Conservation (phyloP, 208 protist species). For the Trypanosoma scelopori region DNA sequence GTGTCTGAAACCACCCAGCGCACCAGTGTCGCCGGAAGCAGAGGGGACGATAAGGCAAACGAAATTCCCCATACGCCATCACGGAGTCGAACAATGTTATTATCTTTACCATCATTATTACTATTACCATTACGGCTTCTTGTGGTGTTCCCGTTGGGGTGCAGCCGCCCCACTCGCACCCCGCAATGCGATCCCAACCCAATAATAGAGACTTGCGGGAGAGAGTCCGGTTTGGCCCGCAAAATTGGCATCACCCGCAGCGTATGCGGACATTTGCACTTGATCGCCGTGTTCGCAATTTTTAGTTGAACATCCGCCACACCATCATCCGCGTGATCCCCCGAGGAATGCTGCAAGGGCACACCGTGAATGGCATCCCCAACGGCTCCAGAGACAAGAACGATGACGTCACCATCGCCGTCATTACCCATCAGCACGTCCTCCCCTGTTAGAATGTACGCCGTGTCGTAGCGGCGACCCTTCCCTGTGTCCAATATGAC, state of each 20-base stretch:
- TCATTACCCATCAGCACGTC: slow-evolving; percentile 53
- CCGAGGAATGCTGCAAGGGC: slow-evolving; percentile 2
- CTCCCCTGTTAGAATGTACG: slow-evolving; percentile 32
- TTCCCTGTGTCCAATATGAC: slow-evolving; percentile 44
- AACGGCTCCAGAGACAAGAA: slow-evolving; percentile 67
- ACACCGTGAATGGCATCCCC: slow-evolving; percentile 26
- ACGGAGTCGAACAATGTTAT: slow-evolving; percentile 21
- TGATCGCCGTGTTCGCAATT: slow-evolving; percentile 73
- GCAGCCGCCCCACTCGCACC: not conserved
- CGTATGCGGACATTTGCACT: slow-evolving; percentile 91
- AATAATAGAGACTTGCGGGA: slow-evolving; percentile 57
- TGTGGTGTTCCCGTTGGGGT: slow-evolving; percentile 1
- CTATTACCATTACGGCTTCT: slow-evolving; percentile 6
- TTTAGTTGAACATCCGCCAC: slow-evolving; percentile 69
- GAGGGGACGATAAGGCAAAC: slow-evolving; percentile 49
- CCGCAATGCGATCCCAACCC: slow-evolving; percentile 78
- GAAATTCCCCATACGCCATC: slow-evolving; percentile 35
- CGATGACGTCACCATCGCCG: slow-evolving; percentile 82
- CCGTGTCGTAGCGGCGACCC: slow-evolving; percentile 36
- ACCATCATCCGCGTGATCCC: not conserved
- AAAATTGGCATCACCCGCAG: slow-evolving; percentile 81
- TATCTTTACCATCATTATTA: slow-evolving; percentile 5
- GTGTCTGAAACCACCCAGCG: slow-evolving; percentile 40
- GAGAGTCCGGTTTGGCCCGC: slow-evolving; percentile 42
- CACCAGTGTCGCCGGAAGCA: slow-evolving; percentile 57